Conservation (phyloP, 1,139 yeast genomes). For the Candida glucosophila region DNA sequence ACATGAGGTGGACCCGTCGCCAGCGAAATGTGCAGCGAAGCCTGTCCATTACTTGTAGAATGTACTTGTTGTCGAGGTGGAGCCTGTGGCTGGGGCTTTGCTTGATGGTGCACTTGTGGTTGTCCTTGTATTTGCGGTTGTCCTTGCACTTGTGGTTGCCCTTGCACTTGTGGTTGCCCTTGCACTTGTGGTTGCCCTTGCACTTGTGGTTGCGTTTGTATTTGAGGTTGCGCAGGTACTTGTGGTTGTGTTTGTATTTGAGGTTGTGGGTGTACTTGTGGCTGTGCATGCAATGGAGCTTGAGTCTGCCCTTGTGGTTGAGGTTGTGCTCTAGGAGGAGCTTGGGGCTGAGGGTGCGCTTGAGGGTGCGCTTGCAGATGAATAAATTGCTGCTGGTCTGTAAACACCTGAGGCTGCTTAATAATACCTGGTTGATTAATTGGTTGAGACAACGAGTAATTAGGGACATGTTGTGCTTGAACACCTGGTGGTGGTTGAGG, state of each 20-base stretch:
- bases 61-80: too few species aligned
- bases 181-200: conserved; percentile 3
- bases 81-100: too few species aligned
- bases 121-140: conserved; percentile 6
- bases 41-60: too few species aligned
- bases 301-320: conserved; percentile 1
- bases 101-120: conserved; percentile 3
- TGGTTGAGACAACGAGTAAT: conserved; percentile 7
- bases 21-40: too few species aligned
- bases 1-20: too few species aligned
- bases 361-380: conserved; percentile 6
- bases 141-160: too few species aligned
- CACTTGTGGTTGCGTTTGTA: conserved; percentile 7
- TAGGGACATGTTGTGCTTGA: conserved; percentile 18
- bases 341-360: conserved; percentile 6
- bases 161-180: too few species aligned
- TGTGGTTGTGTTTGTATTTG: conserved; percentile 6
- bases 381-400: conserved; percentile 13
- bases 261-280: conserved; percentile 5
- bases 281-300: conserved; percentile 4
- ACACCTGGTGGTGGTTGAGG: conserved; percentile 18
- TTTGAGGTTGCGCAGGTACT: conserved; percentile 5
- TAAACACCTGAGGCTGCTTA: conserved; percentile 6
- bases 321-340: conserved; percentile 6
- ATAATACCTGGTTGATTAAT: conserved; percentile 1